Evolutionary conservation across 768 basidiomycete species (phyloP).

Genomic region (Mycena albidolilacea): DNA sequence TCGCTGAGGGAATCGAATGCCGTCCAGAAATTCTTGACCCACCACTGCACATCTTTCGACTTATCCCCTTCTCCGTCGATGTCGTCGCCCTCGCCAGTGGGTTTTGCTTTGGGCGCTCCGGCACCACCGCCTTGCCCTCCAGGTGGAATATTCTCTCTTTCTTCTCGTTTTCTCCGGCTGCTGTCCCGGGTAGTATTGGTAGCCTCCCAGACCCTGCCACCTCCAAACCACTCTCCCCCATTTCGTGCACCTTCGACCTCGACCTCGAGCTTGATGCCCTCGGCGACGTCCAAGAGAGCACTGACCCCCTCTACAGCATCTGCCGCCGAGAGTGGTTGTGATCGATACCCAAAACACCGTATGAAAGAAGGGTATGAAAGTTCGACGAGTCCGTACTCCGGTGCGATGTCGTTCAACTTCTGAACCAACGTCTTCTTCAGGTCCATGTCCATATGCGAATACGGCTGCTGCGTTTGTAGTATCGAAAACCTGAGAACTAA

Average conservation of each 20-base stretch:
- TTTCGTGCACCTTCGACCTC: constrained; percentile 90
- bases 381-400: constrained; percentile 95
- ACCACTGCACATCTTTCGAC: constrained; percentile 77
- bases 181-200: constrained; percentile 55
- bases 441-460: constrained; percentile 96
- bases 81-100: constrained; percentile 41
- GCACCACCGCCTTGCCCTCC: constrained; percentile 39
- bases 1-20: constrained; percentile 93
- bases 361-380: constrained; percentile 95
- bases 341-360: constrained; percentile 91
- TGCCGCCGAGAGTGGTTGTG: constrained; percentile 90
- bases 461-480: constrained; percentile 93
- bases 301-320: constrained; percentile 93
- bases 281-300: constrained; percentile 92
- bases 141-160: constrained; percentile 56
- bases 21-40: constrained; percentile 95
- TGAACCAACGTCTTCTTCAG: constrained; percentile 85
- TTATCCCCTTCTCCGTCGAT: constrained; percentile 51
- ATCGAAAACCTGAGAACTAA: constrained; percentile 86
- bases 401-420: constrained; percentile 91
- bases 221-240: constrained; percentile 97
- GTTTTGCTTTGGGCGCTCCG: constrained; percentile 44
- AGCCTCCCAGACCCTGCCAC: constrained; percentile 83
- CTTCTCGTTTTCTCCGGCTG: constrained; percentile 54
- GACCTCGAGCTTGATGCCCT: constrained; percentile 91